These are phyloP conservation scores for Pythium insidiosum DNA, from an alignment of 352 stramenopile genomes.

Conservation along the genomic window DNA sequence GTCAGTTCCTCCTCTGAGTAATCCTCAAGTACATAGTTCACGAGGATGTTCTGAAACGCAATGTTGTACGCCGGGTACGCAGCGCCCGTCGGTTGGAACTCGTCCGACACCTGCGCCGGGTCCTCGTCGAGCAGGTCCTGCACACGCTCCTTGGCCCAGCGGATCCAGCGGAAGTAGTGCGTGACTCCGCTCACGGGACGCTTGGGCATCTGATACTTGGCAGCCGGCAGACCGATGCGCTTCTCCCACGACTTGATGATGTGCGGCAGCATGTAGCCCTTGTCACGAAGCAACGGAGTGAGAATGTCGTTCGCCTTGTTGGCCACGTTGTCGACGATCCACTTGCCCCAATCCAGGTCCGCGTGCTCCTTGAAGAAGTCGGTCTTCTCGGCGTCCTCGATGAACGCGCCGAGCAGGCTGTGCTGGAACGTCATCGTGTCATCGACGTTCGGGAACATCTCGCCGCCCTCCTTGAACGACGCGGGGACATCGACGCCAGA, in stretches of 20 bases:
- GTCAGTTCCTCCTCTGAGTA: constrained; percentile 29
- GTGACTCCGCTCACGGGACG: constrained; percentile 33
- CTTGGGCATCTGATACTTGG: constrained; percentile 52
- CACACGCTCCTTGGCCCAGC: constrained; percentile 56
- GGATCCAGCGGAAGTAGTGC: constrained; percentile 67
- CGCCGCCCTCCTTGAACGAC: constrained; percentile 23
- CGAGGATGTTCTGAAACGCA: constrained; percentile 47
- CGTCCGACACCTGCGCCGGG: constrained; percentile 18
- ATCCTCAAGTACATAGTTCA: constrained; percentile 40
- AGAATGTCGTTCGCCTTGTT: constrained; percentile 38
- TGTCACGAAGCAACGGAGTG: constrained; percentile 30
- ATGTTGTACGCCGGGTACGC: constrained; percentile 53
- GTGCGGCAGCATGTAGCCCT: constrained; percentile 55
- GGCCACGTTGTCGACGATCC: constrained; percentile 37
- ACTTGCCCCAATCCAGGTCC: constrained; percentile 37
- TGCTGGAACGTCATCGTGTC: constrained; percentile 47
- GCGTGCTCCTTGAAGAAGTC: constrained; percentile 55
- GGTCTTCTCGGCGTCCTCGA: constrained; percentile 31
- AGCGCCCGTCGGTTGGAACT: constrained; percentile 25
- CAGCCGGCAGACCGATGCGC: constrained; percentile 16
- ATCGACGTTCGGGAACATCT: constrained; percentile 33
- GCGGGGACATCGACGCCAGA: constrained; percentile 21
- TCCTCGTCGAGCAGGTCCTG: constrained; percentile 38
- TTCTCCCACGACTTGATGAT: constrained; percentile 68
- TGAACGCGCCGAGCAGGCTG: constrained; percentile 32